A percentile compares a stretch with the other conserved stretches of the same genome.
Evolutionary conservation across 176 grass and related monocot genomes (phyloP).

Genomic region (Aegilops sharonensis): DNA sequence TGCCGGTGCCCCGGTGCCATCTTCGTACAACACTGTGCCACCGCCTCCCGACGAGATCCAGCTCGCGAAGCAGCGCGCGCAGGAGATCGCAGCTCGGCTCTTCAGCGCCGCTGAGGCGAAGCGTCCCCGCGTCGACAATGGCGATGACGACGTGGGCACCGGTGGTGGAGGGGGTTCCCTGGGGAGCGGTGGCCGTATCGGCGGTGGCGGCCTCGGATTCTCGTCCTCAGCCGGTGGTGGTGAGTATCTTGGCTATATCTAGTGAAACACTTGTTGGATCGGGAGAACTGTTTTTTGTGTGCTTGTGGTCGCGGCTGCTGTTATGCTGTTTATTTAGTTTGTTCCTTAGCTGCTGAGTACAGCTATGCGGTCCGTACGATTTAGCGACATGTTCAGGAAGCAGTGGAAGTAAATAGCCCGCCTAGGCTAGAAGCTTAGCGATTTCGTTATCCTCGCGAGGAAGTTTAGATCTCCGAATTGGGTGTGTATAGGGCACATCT

Average conservation of each 20-base stretch:
- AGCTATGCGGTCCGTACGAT: background rate
- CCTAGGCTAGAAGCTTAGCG: background rate
- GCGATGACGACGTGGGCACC: constrained; percentile 43
- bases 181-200: background rate
- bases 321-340: background rate
- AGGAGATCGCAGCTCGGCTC: constrained; percentile 91
- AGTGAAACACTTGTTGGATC: background rate
- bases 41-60: constrained; percentile 83
- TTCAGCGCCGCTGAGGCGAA: constrained; percentile 91
- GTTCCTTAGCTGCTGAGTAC: background rate
- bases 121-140: constrained; percentile 74
- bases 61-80: constrained; percentile 89
- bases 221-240: constrained; percentile 37
- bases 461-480: background rate
- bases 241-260: constrained; percentile 4
- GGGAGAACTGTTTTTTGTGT: constrained; percentile 23
- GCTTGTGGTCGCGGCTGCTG: background rate
- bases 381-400: no score
- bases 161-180: constrained; percentile 33
- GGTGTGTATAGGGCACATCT: no score
- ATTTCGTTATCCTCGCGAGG: background rate
- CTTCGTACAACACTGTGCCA: constrained; percentile 75
- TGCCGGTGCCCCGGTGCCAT: background rate
- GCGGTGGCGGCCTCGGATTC: constrained; percentile 36
- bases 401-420: no score